Conservation (phyloP, 2,329 filamentous ascomycete species). For the Elsinoe australis region DNA sequence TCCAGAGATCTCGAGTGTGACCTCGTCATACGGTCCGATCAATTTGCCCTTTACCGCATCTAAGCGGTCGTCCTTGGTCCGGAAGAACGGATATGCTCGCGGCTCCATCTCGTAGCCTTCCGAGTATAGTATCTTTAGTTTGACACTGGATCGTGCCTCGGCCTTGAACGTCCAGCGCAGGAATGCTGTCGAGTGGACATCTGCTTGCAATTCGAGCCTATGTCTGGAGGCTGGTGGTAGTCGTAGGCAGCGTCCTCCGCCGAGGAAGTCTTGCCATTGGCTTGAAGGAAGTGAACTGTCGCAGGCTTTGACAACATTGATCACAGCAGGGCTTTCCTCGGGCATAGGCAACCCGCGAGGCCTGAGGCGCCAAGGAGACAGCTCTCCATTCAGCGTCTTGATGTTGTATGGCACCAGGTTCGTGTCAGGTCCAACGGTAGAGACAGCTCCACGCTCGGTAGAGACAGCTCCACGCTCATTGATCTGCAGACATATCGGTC, state of each 20-base stretch:
- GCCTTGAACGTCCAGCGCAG: conserved; percentile 4
- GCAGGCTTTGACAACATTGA: neutral
- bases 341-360: conserved; percentile 35
- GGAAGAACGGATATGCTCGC: conserved; percentile 35
- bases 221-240: neutral
- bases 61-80: conserved; percentile 33
- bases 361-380: conserved; percentile 35
- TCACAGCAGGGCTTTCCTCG: conserved; percentile 23
- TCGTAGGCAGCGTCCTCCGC: neutral
- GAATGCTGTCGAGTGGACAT: conserved; percentile 1
- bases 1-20: conserved; percentile 24
- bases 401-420: conserved; percentile 26
- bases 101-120: conserved; percentile 33
- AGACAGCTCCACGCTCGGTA: too few relatives aligned
- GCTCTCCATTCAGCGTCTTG: conserved; percentile 34
- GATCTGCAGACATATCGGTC: neutral
- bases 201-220: neutral
- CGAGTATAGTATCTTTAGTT: conserved; percentile 27
- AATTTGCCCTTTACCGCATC: conserved; percentile 29
- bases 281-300: neutral
- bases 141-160: conserved; percentile 1
- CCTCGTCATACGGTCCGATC: conserved; percentile 35
- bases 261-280: neutral
- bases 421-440: too few relatives aligned
- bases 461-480: neutral